phyloP scores from a whole-genome alignment of 345 rosid genomes.

The Ailanthus altissimus region DNA sequence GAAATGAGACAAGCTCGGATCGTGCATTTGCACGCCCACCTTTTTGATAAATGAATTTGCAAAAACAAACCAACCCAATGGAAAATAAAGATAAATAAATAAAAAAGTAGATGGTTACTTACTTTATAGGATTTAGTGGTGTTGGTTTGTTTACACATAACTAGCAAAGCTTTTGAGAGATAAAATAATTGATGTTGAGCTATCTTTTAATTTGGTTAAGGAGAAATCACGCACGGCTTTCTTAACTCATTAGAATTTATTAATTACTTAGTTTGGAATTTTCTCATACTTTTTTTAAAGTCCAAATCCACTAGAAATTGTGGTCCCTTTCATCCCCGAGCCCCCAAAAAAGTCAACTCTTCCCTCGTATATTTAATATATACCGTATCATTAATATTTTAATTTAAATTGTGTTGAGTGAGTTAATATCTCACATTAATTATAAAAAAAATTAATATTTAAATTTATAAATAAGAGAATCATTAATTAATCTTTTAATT shows the following conservation, averaged over 20 bases:
- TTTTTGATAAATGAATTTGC: constrained; percentile 9
- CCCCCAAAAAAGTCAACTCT: constrained; percentile 13
- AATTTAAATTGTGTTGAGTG: neutral
- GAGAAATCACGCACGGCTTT: constrained; percentile 19
- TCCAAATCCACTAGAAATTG: constrained; percentile 18
- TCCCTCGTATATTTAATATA: neutral
- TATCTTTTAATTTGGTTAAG: neutral
- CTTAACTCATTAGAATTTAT: neutral
- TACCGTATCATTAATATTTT: neutral
- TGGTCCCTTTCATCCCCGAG: constrained; percentile 1
- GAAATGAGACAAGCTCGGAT: constrained; percentile 13
- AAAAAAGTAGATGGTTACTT: neutral
- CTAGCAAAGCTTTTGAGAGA: neutral
- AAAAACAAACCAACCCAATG: neutral
- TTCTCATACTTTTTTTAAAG: constrained; percentile 6
- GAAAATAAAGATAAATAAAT: neutral
- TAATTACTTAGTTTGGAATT: constrained; percentile 2
- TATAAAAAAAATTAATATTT: too few relatives aligned
- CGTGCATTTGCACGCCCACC: constrained; percentile 26
- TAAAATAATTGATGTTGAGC: constrained; percentile 18
- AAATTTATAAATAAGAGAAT: too few relatives aligned
- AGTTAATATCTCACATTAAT: too few relatives aligned
- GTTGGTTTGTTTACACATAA: constrained; percentile 16
- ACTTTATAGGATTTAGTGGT: constrained; percentile 6
- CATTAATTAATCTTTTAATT: too few relatives aligned